Conservation (phyloP, 202 grass and related monocot genomes). For the Musa balbisiana region DNA sequence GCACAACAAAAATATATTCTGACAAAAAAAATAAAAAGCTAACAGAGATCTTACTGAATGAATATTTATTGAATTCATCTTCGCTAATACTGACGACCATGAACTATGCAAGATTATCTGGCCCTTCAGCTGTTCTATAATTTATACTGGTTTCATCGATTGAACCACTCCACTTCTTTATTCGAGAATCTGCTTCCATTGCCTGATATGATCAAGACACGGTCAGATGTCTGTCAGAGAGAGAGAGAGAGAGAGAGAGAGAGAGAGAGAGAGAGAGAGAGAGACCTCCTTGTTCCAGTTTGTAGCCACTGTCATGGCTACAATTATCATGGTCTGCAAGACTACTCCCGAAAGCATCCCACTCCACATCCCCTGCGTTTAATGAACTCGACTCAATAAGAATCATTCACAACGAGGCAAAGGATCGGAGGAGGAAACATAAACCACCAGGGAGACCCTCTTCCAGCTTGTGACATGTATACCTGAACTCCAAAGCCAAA, state of each 20-base stretch:
- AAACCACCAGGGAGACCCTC: background rate
- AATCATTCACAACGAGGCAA: background rate
- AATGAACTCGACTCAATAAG: background rate
- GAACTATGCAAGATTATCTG: background rate
- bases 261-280: conserved; percentile 2
- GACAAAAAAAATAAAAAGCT: too few relatives aligned
- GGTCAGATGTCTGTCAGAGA: background rate
- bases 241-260: background rate
- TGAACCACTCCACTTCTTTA: conserved; percentile 58
- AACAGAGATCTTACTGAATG: too few relatives aligned
- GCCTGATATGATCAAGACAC: conserved; percentile 26
- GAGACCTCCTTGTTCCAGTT: conserved; percentile 67
- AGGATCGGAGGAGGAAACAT: too few relatives aligned
- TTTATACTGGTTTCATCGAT: conserved; percentile 3
- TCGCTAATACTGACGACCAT: too few relatives aligned
- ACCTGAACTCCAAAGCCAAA: conserved; percentile 48
- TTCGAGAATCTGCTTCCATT: conserved; percentile 41
- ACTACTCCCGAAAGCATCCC: conserved; percentile 69
- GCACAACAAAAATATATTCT: too few relatives aligned
- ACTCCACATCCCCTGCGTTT: conserved; percentile 63
- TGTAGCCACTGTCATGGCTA: conserved; percentile 48
- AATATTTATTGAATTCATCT: too few relatives aligned
- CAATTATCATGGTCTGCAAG: conserved; percentile 51
- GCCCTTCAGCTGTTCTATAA: background rate
- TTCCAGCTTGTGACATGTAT: background rate